Base-by-base conservation (phyloP, 2,329 filamentous ascomycete genomes). In the Ophiostoma sp. region DNA sequence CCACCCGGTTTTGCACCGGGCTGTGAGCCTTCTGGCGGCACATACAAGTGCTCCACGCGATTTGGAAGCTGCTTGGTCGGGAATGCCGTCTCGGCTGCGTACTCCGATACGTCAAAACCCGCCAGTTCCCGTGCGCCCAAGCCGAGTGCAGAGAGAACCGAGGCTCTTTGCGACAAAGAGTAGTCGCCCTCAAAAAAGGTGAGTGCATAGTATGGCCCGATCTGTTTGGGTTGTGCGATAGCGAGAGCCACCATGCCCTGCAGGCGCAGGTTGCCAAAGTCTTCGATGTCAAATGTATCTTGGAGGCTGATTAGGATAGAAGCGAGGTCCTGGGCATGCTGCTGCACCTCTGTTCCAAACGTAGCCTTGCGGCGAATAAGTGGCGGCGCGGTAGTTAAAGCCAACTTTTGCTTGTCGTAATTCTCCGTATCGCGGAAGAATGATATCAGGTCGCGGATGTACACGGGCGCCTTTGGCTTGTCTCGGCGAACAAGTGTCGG, bases 181-280 rank as follows among this genome's bases (percentile, higher is more conserved):
- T 95, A 93, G 75, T 99, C 95, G 16, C 93, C 93, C 58, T 92
- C 89, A 76, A 97, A 98, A 76, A 95, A 96, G 0, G 90, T 89
- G 68, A 88, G 87, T 3, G 90, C 87, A 69, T 96, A 91, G 89
- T 92, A 96, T 14, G 87, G 90, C 0, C 88, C 93, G 85, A 97
- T 92, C 66, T 85, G 83, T 65, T 85, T 80, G 0, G 95, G 92
- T 72, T 91, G 86, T 0, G 91, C 88, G 2, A 95, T 83, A 0
- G 97, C 81, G 7, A 97, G 79, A 0, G 93, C 90, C 62, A 97
- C 87, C 81, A 99, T 89, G 14, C 89, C 88, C 76, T 96, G 89
- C 3, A 95, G 81, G 18, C 89, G 87, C 69, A 92, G 81, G 70
- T 92, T 86, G 70, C 89, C 82, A 75, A 98, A 98, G 36, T 87